Conservation (phyloP, 2,329 filamentous ascomycete genomes). For the Botrytis cinerea region DNA sequence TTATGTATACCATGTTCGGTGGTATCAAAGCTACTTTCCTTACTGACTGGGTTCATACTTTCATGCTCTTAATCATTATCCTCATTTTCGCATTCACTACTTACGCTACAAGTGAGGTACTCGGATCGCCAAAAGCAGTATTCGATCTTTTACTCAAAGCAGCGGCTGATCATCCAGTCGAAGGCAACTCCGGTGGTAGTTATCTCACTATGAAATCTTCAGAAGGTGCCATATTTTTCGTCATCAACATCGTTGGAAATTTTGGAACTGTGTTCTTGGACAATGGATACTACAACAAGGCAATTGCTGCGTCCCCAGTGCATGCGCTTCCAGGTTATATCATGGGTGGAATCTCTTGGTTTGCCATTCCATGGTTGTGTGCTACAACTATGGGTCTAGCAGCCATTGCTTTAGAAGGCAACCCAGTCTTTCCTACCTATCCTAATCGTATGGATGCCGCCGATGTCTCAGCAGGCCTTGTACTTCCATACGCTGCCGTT, state of each 20-base stretch:
- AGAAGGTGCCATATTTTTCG: slow-evolving; percentile 84
- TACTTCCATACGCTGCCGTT: slow-evolving; percentile 82
- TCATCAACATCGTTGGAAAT: slow-evolving; percentile 86
- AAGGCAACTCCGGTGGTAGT: slow-evolving; percentile 76
- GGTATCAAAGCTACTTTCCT: slow-evolving; percentile 87
- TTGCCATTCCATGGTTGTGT: slow-evolving; percentile 87
- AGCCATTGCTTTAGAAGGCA: slow-evolving; percentile 76
- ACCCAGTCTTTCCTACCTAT: slow-evolving; percentile 70
- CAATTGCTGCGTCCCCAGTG: slow-evolving; percentile 82
- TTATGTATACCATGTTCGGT: slow-evolving; percentile 74
- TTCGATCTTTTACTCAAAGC: slow-evolving; percentile 77
- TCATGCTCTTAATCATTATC: slow-evolving; percentile 82
- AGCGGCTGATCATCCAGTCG: slow-evolving; percentile 68
- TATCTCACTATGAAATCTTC: slow-evolving; percentile 85
- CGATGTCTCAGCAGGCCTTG: slow-evolving; percentile 80
- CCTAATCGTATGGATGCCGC: slow-evolving; percentile 69
- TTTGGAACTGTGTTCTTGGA: slow-evolving; percentile 80
- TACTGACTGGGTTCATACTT: slow-evolving; percentile 71
- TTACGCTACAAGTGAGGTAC: slow-evolving; percentile 70
- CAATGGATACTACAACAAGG: slow-evolving; percentile 91
- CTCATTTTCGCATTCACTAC: slow-evolving; percentile 81
- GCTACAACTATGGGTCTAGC: slow-evolving; percentile 87
- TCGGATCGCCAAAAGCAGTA: slow-evolving; percentile 75
- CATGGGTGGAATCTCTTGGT: slow-evolving; percentile 79
- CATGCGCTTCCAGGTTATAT: slow-evolving; percentile 88